Percentiles rank a stretch among this genome's conserved stretches.
Conservation (phyloP, 805 yeast species). For the Candida boleticola region DNA sequence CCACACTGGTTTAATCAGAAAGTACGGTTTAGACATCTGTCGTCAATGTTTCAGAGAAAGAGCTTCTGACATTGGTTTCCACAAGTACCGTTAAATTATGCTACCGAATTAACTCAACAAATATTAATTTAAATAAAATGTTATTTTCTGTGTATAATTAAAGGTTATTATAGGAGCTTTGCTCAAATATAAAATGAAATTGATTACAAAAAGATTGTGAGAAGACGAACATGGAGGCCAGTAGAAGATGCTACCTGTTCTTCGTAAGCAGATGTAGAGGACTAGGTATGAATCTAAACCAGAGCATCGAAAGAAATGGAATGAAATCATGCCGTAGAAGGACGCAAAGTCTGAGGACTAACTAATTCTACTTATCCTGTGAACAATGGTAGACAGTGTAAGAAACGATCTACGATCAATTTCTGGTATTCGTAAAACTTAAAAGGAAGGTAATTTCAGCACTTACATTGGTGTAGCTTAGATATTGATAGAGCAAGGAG, state of each 20-base stretch:
- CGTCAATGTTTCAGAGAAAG: slow-evolving; percentile 99
- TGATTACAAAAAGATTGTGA: not conserved
- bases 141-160: slow-evolving; percentile 16
- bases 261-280: too few species aligned
- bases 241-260: too few species aligned
- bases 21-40: slow-evolving; percentile 98
- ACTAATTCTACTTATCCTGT: not conserved
- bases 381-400: too few species aligned
- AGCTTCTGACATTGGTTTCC: slow-evolving; percentile 98
- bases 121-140: slow-evolving; percentile 5
- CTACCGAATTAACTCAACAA: slow-evolving; percentile 3
- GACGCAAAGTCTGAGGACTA: not conserved
- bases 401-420: too few species aligned
- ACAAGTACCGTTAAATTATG: slow-evolving; percentile 86
- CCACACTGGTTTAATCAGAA: slow-evolving; percentile 99
- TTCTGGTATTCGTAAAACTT: too few species aligned
- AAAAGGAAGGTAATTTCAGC: too few species aligned
- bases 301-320: too few species aligned
- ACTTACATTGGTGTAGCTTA: too few species aligned
- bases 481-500: too few species aligned
- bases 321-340: not conserved
- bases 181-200: slow-evolving; percentile 3
- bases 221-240: not conserved
- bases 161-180: slow-evolving; percentile 7
- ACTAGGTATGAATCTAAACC: too few species aligned